These are phyloP conservation scores for Liriodendron chinense DNA, from an alignment of 164 flowering plant genomes.

Conservation along the genomic window DNA sequence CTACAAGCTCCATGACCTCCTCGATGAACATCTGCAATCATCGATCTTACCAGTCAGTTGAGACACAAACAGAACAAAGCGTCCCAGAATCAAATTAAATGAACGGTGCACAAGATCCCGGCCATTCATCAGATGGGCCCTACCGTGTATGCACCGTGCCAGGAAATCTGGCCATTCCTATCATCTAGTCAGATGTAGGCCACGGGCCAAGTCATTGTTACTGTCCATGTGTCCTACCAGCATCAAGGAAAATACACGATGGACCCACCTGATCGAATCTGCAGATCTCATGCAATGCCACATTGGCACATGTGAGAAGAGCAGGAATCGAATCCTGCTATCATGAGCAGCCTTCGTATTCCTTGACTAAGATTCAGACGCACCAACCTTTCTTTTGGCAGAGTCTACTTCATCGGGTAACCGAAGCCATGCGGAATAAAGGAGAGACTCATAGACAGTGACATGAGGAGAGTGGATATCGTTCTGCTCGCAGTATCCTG, in stretches of 20 bases:
- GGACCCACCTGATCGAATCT: too few relatives aligned
- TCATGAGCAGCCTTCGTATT: not conserved
- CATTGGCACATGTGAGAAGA: too few relatives aligned
- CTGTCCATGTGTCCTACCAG: too few relatives aligned
- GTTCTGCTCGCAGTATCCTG: conserved; percentile 56
- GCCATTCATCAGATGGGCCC: not conserved
- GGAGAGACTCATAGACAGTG: conserved; percentile 46
- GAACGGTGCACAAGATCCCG: not conserved
- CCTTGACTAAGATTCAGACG: not conserved
- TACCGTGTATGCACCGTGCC: too few relatives aligned
- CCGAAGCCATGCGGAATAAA: conserved; percentile 62
- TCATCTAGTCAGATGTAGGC: too few relatives aligned
- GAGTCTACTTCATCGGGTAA: conserved; percentile 38
- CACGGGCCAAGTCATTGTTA: too few relatives aligned
- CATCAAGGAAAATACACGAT: too few relatives aligned
- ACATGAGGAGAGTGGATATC: conserved; percentile 62
- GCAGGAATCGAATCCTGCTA: not conserved
- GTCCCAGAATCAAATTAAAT: too few relatives aligned
- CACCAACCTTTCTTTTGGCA: conserved; percentile 37
- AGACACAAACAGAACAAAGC: not conserved
- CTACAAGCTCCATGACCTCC: conserved; percentile 55
- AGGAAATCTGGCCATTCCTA: too few relatives aligned
- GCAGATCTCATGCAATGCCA: too few relatives aligned
- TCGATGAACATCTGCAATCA: conserved; percentile 42
- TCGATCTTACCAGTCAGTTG: not conserved